Percentiles rank a stretch among this genome's conserved stretches.
These are phyloP conservation scores for Pythium sukuiense DNA, from an alignment of 352 stramenopile species.

Conservation along the genomic window DNA sequence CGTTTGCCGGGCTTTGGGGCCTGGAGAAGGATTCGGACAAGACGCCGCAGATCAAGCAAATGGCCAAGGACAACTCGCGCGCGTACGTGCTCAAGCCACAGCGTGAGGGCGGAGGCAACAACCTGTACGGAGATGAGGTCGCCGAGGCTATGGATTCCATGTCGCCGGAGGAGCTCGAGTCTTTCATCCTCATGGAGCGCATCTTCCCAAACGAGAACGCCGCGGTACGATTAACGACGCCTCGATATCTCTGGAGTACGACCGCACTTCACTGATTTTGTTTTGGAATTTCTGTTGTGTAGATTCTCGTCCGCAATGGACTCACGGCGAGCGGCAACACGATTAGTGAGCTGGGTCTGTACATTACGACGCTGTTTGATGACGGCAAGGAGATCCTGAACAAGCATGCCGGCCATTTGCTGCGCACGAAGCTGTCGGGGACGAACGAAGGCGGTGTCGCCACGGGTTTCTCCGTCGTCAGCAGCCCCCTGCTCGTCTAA, in stretches of 20 bases:
- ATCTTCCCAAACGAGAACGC: slow-evolving; percentile 91
- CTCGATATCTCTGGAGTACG: too few species aligned
- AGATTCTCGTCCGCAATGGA: slow-evolving; percentile 81
- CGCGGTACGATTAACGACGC: slow-evolving; percentile 35
- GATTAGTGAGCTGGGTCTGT: slow-evolving; percentile 96
- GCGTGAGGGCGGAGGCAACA: slow-evolving; percentile 98
- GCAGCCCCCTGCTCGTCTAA: slow-evolving; percentile 85
- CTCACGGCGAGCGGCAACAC: slow-evolving; percentile 72
- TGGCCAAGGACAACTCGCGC: slow-evolving; percentile 57
- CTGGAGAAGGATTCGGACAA: slow-evolving; percentile 84
- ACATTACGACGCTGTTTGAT: slow-evolving; percentile 87
- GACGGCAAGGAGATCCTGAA: slow-evolving; percentile 89
- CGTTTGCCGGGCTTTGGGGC: slow-evolving; percentile 95
- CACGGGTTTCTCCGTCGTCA: slow-evolving; percentile 93
- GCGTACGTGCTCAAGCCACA: slow-evolving; percentile 98
- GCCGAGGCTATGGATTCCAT: slow-evolving; percentile 79
- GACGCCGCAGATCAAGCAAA: slow-evolving; percentile 70
- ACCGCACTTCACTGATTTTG: neutral
- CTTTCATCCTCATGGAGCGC: slow-evolving; percentile 96
- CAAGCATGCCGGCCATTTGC: slow-evolving; percentile 93
- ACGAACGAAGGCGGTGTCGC: slow-evolving; percentile 97
- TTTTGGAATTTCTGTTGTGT: slow-evolving; percentile 1
- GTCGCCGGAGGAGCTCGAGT: slow-evolving; percentile 71
- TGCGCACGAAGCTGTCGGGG: slow-evolving; percentile 94
- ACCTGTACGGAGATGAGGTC: slow-evolving; percentile 95